Evolutionary conservation across 1,284 basidiomycete genomes (phyloP), one percentile per base, ranked within the genome.

Genomic region (Boletus subluridellus): DNA sequence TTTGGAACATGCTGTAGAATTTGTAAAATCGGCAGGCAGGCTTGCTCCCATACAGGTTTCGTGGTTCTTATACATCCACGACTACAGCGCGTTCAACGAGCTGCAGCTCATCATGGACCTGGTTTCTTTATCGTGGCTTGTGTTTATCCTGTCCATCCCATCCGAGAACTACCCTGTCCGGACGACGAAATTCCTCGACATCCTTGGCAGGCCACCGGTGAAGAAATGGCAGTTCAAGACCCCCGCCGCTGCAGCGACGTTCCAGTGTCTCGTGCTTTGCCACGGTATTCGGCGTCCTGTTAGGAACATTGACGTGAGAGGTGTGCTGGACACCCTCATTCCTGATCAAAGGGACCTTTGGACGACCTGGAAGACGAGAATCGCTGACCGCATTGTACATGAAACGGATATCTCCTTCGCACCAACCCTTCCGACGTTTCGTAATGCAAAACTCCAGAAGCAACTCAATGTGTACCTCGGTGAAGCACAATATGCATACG

Each of bases 191-290:
- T 17, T 60, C n/a, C 41, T 63, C n/a, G 41, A 60, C 5, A 44
- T 50, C 6, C 57, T 63, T 12, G 52, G 62, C 2, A 39, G 51
- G 1, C 62, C 62, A n/a, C 50, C 3, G 1, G 46, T 61, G 15
- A 21, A 21, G 21, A 21, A 21, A 21, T 21, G 21, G 21, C 21
- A 21, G 21, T 21, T 21, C 21, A 21, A 21, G 21, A 21, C 21
- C 21, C 51, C 62, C 14, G 53, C 62, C 62, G 4, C 21, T 21
- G 21, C 21, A 21, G 21, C 21, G 21, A 21, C 21, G 21, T 21
- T 21, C 21, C 21, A 21, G 21, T 21, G 21, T 21, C 21, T 21
- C 21, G 21, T 21, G 21, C 21, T 21, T 21, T 21, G 21, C 21
- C 21, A 21, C 21, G 21, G 21, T 21, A 21, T 21, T 21, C 21